Base-by-base conservation (phyloP, 208 protist genomes). In the Leishmania tropica region DNA sequence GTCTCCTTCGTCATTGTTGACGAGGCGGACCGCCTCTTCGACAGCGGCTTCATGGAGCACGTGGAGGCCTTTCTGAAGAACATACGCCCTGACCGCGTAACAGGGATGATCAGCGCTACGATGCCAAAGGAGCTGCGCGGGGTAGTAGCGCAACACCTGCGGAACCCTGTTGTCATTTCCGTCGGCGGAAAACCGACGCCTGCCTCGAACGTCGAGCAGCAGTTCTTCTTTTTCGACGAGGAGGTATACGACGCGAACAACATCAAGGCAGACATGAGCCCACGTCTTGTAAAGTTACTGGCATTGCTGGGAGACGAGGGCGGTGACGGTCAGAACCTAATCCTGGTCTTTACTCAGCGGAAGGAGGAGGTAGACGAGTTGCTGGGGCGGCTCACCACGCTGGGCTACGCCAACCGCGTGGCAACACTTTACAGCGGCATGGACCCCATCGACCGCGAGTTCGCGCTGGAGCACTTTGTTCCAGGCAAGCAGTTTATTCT, bases 21-120 rank as follows among this genome's bases (percentile, higher is more conserved):
- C 89, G 98, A 99, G 81, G 98, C 97, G 0, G 98, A 99, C 81
- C 89, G 97, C 53, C 92, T 99, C 83, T 98, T 99, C 85, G 97
- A 99, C 80, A 94, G 94, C 80, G 98, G 98, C 42, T 99, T 99
- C 87, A 94, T 92, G 79, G 94, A 97, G 78, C 98, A 99, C 85
- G 93, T 98, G 15, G 89, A 90, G 60, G 94, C 93, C 8, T 98
- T 99, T 82, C 67, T 98, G 58, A 88, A 90, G 60, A 97, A 98
- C 84, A 92, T 98, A 37, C 92, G 95, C 40, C 95, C 96, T 0
- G 95, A 98, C 85, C 82, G 96, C 15, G 94, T 98, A 88, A 81
- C 92, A 11, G 96, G 92, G 45, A 95, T 98, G 87, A 94, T 99
- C 81, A 96, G 93, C 74, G 96, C 97, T n/a, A 99, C 98, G 40